Evolutionary conservation across 2,329 filamentous ascomycete genomes (phyloP).

Genomic region (Penicillium hesseltinei): DNA sequence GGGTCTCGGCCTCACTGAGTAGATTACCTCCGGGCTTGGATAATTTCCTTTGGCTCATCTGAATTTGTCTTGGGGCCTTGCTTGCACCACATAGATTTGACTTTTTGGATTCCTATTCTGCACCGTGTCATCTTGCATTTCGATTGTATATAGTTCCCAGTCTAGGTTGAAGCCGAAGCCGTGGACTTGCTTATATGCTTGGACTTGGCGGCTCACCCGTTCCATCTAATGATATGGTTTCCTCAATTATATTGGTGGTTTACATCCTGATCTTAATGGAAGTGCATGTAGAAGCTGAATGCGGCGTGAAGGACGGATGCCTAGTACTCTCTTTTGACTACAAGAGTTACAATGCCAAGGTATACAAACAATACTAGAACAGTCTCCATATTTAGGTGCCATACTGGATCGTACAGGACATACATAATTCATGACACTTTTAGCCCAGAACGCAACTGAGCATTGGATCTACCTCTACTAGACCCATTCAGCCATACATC

Average conservation of each 20-base stretch:
- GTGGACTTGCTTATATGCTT: conserved; percentile 6
- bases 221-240: conserved; percentile 22
- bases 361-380: neutral
- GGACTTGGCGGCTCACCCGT: conserved; percentile 8
- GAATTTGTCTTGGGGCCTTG: neutral
- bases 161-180: conserved; percentile 12
- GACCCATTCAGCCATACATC: conserved; percentile 18
- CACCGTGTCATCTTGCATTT: conserved; percentile 20
- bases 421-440: conserved; percentile 30
- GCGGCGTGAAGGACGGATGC: neutral
- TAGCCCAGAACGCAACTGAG: conserved; percentile 21
- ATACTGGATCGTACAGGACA: conserved; percentile 22
- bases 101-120: conserved; percentile 12
- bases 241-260: neutral
- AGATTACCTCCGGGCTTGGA: neutral
- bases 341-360: neutral
- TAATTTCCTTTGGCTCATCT: neutral
- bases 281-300: neutral
- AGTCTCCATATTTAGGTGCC: neutral
- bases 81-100: conserved; percentile 21
- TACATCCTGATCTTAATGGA: neutral
- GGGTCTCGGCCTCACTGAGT: conserved; percentile 39
- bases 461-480: conserved; percentile 22
- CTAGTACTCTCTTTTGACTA: neutral
- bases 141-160: conserved; percentile 25